A percentile compares a stretch with the other conserved stretches of the same genome.
These are phyloP conservation scores for Coemansia sp. DNA, from an alignment of 192 early-diverging fungal species.

Conservation along the genomic window DNA sequence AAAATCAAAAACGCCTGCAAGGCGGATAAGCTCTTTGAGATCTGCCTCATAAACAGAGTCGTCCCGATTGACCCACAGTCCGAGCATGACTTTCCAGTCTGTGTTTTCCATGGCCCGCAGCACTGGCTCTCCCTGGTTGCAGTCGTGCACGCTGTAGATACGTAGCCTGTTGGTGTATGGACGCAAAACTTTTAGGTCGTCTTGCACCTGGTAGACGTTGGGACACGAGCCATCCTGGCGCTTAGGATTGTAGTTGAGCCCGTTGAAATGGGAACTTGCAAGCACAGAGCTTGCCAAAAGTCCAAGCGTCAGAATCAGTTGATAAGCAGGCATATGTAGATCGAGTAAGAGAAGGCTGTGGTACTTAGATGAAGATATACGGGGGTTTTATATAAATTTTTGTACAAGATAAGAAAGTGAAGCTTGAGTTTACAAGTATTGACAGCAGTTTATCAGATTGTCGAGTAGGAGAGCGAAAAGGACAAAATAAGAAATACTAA, in stretches of 20 bases:
- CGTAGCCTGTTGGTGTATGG: constrained; percentile 56
- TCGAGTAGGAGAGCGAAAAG: too few relatives aligned
- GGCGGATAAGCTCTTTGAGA: constrained; percentile 25
- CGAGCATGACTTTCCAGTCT: constrained; percentile 56
- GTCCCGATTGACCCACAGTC: constrained; percentile 60
- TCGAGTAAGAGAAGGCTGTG: background rate
- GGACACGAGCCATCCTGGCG: constrained; percentile 55
- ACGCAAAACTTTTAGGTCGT: constrained; percentile 56
- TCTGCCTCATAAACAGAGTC: constrained; percentile 36
- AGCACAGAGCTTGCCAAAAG: constrained; percentile 16
- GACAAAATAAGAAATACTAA: too few relatives aligned
- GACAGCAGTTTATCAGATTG: too few relatives aligned
- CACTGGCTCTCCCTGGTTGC: constrained; percentile 57
- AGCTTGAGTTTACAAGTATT: too few relatives aligned
- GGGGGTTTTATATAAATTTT: too few relatives aligned
- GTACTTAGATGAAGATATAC: background rate
- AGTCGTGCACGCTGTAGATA: constrained; percentile 60
- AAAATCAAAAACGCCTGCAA: constrained; percentile 34
- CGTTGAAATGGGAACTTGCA: constrained; percentile 45
- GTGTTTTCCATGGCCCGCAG: constrained; percentile 58
- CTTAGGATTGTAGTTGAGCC: constrained; percentile 60
- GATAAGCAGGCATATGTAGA: constrained; percentile 1
- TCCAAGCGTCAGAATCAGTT: constrained; percentile 2
- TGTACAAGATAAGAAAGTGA: too few relatives aligned
- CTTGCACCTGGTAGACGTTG: constrained; percentile 56